Percentiles rank a stretch among this genome's conserved stretches.
Evolutionary conservation across 2,329 filamentous ascomycete genomes (phyloP).

Genomic region (Scedosporium minutisporum): DNA sequence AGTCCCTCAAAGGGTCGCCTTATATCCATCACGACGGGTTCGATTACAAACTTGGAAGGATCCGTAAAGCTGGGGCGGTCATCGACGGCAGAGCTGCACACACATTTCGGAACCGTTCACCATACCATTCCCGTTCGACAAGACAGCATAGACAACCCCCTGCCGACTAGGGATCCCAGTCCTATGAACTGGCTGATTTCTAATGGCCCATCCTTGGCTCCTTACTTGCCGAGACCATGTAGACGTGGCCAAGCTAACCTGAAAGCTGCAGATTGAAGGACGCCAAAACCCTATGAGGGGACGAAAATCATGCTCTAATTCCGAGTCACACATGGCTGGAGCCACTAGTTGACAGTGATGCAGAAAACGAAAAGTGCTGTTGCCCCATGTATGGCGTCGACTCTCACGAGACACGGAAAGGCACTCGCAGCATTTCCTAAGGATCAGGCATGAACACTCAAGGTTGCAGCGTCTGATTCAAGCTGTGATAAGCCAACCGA

Average conservation of each 20-base stretch:
- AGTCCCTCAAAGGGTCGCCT: no score
- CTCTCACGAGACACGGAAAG: not conserved
- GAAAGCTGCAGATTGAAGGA: not conserved
- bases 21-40: no score
- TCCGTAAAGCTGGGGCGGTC: no score
- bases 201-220: not conserved
- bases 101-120: no score
- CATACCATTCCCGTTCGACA: no score
- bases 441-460: not conserved
- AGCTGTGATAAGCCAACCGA: not conserved
- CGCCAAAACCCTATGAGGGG: not conserved
- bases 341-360: not conserved
- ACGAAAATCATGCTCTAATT: not conserved
- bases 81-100: no score
- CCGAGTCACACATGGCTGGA: not conserved
- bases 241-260: not conserved
- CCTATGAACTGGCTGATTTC: no score
- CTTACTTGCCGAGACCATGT: not conserved
- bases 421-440: not conserved
- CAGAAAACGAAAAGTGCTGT: not conserved
- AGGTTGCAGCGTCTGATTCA: not conserved
- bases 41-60: no score
- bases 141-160: no score
- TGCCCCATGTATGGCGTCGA: not conserved
- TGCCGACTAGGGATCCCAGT: no score